phyloP scores from a whole-genome alignment of 1,284 basidiomycete genomes.

The Cryptococcus sp. region DNA sequence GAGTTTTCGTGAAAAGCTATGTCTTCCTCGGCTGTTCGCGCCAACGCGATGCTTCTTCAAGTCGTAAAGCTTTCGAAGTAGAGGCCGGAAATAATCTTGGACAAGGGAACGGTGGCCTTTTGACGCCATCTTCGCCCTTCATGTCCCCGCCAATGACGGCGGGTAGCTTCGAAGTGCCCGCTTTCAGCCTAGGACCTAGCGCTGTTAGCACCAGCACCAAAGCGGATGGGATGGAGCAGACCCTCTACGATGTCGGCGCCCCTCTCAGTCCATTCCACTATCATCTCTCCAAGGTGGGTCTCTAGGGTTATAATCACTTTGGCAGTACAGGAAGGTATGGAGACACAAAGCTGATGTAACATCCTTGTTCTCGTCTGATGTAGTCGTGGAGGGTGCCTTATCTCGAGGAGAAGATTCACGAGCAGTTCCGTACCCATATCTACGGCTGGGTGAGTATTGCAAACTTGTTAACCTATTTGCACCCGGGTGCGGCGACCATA shows the following conservation, averaged over 20 bases:
- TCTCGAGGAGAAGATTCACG: constrained; percentile 69
- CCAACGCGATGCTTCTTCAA: constrained; percentile 63
- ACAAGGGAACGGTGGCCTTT: constrained; percentile 47
- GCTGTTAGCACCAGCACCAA: constrained; percentile 38
- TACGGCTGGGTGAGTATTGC: constrained; percentile 57
- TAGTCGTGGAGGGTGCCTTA: constrained; percentile 71
- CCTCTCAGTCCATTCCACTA: constrained; percentile 76
- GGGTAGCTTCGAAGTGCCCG: constrained; percentile 51
- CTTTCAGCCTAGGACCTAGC: constrained; percentile 48
- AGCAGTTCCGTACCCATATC: constrained; percentile 74
- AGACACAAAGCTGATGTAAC: not conserved
- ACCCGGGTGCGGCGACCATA: not conserved
- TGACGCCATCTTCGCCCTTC: constrained; percentile 57
- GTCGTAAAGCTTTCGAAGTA: constrained; percentile 67
- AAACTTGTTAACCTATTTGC: not conserved
- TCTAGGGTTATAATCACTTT: not conserved
- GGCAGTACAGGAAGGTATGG: not conserved
- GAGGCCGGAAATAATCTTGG: constrained; percentile 70
- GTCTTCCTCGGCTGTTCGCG: constrained; percentile 76
- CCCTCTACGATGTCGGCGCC: constrained; percentile 59
- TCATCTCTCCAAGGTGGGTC: constrained; percentile 61
- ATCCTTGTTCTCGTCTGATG: constrained; percentile 13
- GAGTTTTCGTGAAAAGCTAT: constrained; percentile 53
- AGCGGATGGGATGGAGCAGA: constrained; percentile 41
- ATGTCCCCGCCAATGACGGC: constrained; percentile 42